Evolutionary conservation across 495 filamentous ascomycete species (phyloP).

Genomic region (Penicillium pulvis): DNA sequence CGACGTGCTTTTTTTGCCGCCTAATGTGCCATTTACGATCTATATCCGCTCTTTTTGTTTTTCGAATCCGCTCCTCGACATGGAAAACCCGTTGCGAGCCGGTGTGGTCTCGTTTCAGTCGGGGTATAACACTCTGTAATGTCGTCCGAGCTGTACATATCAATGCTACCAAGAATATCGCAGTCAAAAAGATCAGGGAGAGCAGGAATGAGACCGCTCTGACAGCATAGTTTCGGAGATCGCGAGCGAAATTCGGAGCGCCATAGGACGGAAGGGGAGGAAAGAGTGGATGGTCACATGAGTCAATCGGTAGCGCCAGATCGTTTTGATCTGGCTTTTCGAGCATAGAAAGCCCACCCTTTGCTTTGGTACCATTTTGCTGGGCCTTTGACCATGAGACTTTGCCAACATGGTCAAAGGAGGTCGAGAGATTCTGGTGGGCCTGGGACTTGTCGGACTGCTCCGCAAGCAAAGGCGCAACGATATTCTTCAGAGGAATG

Average conservation of each 20-base stretch:
- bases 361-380: not conserved
- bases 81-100: slow-evolving; percentile 65
- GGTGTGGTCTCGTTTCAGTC: slow-evolving; percentile 57
- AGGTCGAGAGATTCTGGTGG: slow-evolving; percentile 5
- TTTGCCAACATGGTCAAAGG: not conserved
- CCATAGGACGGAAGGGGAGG: slow-evolving; percentile 85
- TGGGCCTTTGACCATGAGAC: not conserved
- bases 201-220: slow-evolving; percentile 68
- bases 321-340: slow-evolving; percentile 11
- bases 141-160: slow-evolving; percentile 59
- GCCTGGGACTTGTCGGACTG: not conserved
- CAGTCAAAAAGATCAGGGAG: slow-evolving; percentile 71
- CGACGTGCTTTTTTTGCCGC: slow-evolving; percentile 35
- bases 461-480: not conserved
- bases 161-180: slow-evolving; percentile 73
- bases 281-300: slow-evolving; percentile 72
- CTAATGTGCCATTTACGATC: slow-evolving; percentile 62
- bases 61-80: slow-evolving; percentile 64
- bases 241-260: slow-evolving; percentile 63
- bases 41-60: slow-evolving; percentile 54
- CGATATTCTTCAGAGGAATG: slow-evolving; percentile 14
- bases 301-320: slow-evolving; percentile 2
- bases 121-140: slow-evolving; percentile 47
- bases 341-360: not conserved
- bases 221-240: slow-evolving; percentile 65